Evolutionary conservation across 768 basidiomycete genomes (phyloP), one percentile per base, ranked within the genome.

Genomic region (Amanita thiersii): DNA sequence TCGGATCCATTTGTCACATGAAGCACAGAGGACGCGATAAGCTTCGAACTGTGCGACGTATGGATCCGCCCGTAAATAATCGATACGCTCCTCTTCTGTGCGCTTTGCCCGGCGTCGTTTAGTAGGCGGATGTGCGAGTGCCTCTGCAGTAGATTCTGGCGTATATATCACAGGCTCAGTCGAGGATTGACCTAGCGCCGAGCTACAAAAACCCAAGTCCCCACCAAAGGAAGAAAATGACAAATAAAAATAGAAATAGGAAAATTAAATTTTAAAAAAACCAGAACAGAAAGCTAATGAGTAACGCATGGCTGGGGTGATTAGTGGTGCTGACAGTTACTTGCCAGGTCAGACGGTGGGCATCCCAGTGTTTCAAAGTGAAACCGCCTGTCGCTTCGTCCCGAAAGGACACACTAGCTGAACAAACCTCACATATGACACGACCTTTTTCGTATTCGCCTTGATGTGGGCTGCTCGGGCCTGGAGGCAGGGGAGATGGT

Each of bases 1-100:
- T 11, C 86, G 72, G 48, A 88, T 86, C 86, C 86, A 88, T 56
- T 86, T 87, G 58, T 86, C 79, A 61, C 86, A 89, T 3, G 73
- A 77, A 34, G 78, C 81, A 58, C 86, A 87, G 7, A 86, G 68
- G 24, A 87, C 83, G 7, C 84, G 72, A 55, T 86, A 86, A 0
- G 86, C 75, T 59, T 87, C 84, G 54, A 85, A 85, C 49, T 81
- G 70, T n/a, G 77, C 81, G 30, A 87, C 83, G 50, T 86, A 84
- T 11, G 81, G 81, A 55, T 87, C 85, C 0, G 71, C 65, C 35
- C 77, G 72, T 11, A 74, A 69, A 46, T 85, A 85, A 33, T 77
- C 73, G 48, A 85, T 85, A 14, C 82, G 77, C 45, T 85, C 82
- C 28, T 83, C 81, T 47, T 87, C 85, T 0, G 82, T 79, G 26